Conservation (phyloP, 768 basidiomycete species). For the Chalciporus chontae region DNA sequence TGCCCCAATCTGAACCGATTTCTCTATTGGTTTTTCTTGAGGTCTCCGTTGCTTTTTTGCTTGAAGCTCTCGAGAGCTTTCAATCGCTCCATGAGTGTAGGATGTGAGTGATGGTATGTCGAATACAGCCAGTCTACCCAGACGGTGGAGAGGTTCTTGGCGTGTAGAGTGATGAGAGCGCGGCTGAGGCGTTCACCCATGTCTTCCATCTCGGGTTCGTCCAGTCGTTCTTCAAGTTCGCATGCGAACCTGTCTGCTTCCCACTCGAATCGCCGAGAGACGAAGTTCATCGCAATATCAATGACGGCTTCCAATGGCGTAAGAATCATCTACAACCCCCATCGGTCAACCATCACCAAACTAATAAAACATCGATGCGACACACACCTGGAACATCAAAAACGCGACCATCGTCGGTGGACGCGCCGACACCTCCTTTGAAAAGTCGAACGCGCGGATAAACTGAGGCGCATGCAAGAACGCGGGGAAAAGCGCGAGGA, state of each 20-base stretch:
- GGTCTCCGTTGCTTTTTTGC: slow-evolving; percentile 30
- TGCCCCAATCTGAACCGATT: background rate
- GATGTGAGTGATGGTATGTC: slow-evolving; percentile 94
- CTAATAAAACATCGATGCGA: background rate
- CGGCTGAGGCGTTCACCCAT: slow-evolving; percentile 84
- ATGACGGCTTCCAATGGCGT: slow-evolving; percentile 76
- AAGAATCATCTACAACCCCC: slow-evolving; percentile 62
- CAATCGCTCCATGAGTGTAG: slow-evolving; percentile 87
- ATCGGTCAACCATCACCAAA: background rate
- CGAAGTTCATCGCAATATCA: slow-evolving; percentile 69
- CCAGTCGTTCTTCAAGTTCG: slow-evolving; percentile 54
- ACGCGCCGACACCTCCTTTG: slow-evolving; percentile 53
- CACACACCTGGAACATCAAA: slow-evolving; percentile 70
- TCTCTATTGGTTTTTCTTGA: slow-evolving; percentile 26
- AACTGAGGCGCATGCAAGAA: slow-evolving; percentile 81
- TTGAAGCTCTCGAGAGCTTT: slow-evolving; percentile 74
- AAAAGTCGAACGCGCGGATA: slow-evolving; percentile 78
- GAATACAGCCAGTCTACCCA: slow-evolving; percentile 97
- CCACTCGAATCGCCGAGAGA: slow-evolving; percentile 88
- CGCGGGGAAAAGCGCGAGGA: slow-evolving; percentile 85
- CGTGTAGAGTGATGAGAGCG: slow-evolving; percentile 82
- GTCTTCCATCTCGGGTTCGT: slow-evolving; percentile 58
- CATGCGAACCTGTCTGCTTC: slow-evolving; percentile 88
- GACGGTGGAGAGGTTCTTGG: slow-evolving; percentile 89
- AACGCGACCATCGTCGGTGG: slow-evolving; percentile 86